Evolutionary conservation across 2,329 filamentous ascomycete species (phyloP).

Genomic region (Paraphoma chrysanthemicola): DNA sequence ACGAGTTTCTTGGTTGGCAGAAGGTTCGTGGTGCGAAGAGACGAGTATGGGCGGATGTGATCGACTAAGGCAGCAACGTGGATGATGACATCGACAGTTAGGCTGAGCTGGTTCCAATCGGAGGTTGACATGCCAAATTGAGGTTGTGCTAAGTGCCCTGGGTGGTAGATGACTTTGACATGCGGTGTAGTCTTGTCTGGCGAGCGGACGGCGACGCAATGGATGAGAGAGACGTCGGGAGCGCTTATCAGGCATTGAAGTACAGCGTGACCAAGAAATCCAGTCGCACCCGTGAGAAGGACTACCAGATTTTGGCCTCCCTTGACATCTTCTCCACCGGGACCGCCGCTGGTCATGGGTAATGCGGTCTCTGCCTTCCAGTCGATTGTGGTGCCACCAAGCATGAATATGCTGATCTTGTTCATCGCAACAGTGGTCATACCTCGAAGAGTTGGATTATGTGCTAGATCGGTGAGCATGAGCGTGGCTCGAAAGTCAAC

Average conservation of each 20-base stretch:
- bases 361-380: background rate
- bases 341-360: background rate
- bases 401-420: background rate
- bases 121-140: slow-evolving; percentile 6
- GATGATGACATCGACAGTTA: slow-evolving; percentile 12
- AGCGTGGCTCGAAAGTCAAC: background rate
- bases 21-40: slow-evolving; percentile 7
- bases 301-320: background rate
- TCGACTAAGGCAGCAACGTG: slow-evolving; percentile 12
- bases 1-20: slow-evolving; percentile 6
- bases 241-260: background rate
- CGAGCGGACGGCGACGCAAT: slow-evolving; percentile 13
- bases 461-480: background rate
- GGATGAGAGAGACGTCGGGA: background rate
- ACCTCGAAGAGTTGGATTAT: background rate
- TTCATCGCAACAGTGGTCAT: background rate
- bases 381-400: background rate
- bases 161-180: background rate
- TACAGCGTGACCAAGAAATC: slow-evolving; percentile 9
- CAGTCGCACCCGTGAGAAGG: slow-evolving; percentile 13
- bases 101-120: background rate
- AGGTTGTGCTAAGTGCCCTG: slow-evolving; percentile 6
- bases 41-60: slow-evolving; percentile 6
- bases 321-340: background rate
- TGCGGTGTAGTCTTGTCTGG: background rate